Evolutionary conservation across 768 basidiomycete species (phyloP), one percentile per base, ranked within the genome.

Genomic region (Mycena latifolia): DNA sequence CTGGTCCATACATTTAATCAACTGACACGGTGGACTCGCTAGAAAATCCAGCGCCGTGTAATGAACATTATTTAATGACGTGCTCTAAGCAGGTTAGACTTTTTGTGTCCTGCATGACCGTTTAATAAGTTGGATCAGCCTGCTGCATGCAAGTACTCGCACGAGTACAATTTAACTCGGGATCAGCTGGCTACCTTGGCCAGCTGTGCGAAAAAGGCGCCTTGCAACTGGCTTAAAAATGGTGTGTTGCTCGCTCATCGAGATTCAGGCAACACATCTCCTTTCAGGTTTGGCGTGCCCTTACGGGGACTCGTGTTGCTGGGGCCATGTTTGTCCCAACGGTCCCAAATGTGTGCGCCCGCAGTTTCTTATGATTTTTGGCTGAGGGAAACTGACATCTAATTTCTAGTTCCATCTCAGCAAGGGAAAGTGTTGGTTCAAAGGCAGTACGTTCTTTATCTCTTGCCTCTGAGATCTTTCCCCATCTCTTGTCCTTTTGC

Each of bases 381-480:
- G 24, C 41, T 24, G 24, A n/a, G n/a, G 29, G 25, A 29, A 57
- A 27, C 24, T 61, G 27, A 56, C 28, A 7, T 14, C 8, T 35
- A 12, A 12, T 39, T 29, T 29, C 43, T 35, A 66, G 69, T 86
- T 85, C 73, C 90, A 91, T 76, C 79, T 90, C 31, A 87, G 86
- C 78, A 92, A 90, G 74, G 92, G 92, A 46, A 93, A 91, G 78
- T 94, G 93, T 74, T 93, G 93, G 92, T 94, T 94, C 78, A 93
- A 94, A 85, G 92, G 90, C 72, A 85, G 86, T 85, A 66, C 52
- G 83, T 69, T 33, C 11, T 28, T 47, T 22, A 22, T 46, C 24
- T 18, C 45, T 15, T 31, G 11, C 37, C n/a, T 35, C 14, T 35
- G 33, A 6, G 33, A 6, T 6, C 14, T 35, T 35, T 18, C 41